Base-by-base conservation (phyloP, 176 grass and related monocot species). In the barley (Hordeum vulgare) region DNA sequence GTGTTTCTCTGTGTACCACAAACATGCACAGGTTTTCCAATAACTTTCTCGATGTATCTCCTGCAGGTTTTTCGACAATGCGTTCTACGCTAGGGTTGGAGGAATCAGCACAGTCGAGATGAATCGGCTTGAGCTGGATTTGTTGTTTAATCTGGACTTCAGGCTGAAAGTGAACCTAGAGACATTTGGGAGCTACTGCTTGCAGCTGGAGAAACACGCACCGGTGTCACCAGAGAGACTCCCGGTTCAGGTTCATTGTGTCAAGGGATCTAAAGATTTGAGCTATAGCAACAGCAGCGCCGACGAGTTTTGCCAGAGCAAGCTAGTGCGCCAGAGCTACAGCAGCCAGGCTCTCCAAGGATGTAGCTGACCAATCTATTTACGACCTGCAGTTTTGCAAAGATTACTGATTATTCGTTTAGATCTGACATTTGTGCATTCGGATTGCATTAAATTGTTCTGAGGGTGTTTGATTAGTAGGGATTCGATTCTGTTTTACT, bases 111-210 rank as follows among this genome's bases (percentile, higher is more conserved):
- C 90, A 23, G 49, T 82, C 2, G 95, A 98, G 82, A 95, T 98
- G 88, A 95, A 94, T 58, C 84, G 80, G 10, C 85, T 98, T 18
- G 95, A 94, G 51, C 71, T 98, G 27, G 92, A 94, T 87, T 75
- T 98, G 45, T 69, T 98, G 58, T 94, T 98, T 74, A 86, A 91
- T 84, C 77, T 98, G 75, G 90, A 95, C 82, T 98, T 98, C 82
- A 93, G 90, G 80, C 92, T 98, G 61, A 94, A 88, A 84, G 92
- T 93, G 41, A 76, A 91, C 78, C 33, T 93, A 28, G 83, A 79
- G 53, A 94, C 86, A 27, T 98, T 95, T 20, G 35, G 87, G 49
- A 89, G 78, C 65, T 93, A 94, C 79, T 98, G 92, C 84, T 29
- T 88, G 44, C 90, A 88, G n/a, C 85, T 94, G 83, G 92, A 94